Percentiles rank a stretch among this genome's conserved stretches.
phyloP scores from a whole-genome alignment of 2,329 filamentous ascomycete species.

The Apiospora rasikravindrae region DNA sequence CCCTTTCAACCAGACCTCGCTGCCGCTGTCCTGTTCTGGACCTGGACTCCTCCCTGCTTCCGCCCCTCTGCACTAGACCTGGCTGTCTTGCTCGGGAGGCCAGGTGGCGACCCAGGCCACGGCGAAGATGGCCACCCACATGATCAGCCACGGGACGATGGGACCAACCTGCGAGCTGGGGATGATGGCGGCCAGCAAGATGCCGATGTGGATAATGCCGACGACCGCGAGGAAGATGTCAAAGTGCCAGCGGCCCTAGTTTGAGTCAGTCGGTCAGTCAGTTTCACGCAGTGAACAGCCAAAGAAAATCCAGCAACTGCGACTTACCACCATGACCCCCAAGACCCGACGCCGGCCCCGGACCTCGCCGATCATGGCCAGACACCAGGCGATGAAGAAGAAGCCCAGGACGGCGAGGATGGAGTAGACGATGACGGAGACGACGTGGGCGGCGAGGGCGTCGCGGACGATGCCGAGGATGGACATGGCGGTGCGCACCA shows the following conservation, averaged over 20 bases:
- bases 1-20: background rate
- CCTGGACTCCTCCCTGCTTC: background rate
- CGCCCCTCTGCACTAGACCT: background rate
- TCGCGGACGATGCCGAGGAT: background rate
- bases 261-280: background rate
- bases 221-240: background rate
- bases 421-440: background rate
- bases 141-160: background rate
- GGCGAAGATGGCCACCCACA: conserved; percentile 4
- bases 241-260: background rate
- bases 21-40: background rate
- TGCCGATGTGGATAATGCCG: background rate
- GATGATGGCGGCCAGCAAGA: background rate
- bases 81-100: conserved; percentile 8
- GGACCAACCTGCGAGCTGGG: background rate
- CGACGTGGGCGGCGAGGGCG: background rate
- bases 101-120: background rate
- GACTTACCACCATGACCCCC: conserved; percentile 7
- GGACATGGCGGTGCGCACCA: conserved; percentile 3
- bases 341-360: background rate
- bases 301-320: no score
- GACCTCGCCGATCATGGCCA: conserved; percentile 8
- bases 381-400: conserved; percentile 15
- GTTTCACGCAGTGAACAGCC: background rate
- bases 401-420: conserved; percentile 6